phyloP scores from a whole-genome alignment of 257 asterid species.

The Osmanthus fragrans region DNA sequence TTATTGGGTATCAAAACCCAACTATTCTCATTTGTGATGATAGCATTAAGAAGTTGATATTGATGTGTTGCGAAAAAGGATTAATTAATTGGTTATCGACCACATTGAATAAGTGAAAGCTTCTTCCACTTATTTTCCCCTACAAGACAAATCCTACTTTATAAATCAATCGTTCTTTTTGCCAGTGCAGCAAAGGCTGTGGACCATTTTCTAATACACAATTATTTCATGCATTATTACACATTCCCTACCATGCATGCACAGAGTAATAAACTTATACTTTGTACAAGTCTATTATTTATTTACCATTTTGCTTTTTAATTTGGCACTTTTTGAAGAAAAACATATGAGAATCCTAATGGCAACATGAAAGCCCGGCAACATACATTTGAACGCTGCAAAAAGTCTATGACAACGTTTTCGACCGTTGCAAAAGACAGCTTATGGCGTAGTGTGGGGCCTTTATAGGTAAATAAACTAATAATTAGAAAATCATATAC shows the following conservation, averaged over 20 bases:
- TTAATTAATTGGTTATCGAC: background rate
- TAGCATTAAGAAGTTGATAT: background rate
- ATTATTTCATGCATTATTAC: background rate
- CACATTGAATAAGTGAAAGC: background rate
- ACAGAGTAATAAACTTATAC: too few species aligned
- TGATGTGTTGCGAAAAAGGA: background rate
- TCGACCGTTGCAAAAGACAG: too few species aligned
- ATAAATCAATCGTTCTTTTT: background rate
- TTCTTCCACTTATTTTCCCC: background rate
- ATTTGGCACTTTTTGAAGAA: background rate
- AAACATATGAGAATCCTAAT: background rate
- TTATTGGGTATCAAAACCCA: too few species aligned
- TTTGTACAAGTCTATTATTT: background rate
- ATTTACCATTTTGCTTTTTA: background rate
- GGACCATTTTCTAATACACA: background rate
- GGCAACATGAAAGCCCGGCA: background rate
- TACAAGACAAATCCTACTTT: background rate
- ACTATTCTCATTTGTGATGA: background rate
- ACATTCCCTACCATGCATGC: background rate
- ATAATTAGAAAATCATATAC: too few species aligned
- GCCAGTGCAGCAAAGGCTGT: background rate
- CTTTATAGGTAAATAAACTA: background rate
- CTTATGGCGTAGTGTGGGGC: too few species aligned
- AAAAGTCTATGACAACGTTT: too few species aligned
- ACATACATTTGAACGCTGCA: too few species aligned